These are phyloP conservation scores for Volvox reticuliferus DNA, from an alignment of 139 green algal species.

Conservation along the genomic window DNA sequence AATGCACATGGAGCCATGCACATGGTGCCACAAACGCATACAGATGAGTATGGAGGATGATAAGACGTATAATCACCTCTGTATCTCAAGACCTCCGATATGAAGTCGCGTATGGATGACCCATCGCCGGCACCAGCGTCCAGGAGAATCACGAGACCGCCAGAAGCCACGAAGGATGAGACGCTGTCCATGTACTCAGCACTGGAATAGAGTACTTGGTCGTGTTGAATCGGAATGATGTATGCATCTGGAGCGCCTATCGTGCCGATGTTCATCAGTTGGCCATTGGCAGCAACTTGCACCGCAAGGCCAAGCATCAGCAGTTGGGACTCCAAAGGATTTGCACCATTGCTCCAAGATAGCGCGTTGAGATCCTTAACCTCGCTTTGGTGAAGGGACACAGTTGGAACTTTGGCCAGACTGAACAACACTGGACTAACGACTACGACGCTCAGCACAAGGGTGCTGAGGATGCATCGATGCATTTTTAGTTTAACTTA, in stretches of 20 bases:
- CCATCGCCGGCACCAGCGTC: not conserved
- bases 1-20: too few relatives aligned
- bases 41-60: too few relatives aligned
- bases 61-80: not conserved
- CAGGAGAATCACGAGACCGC: not conserved
- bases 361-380: not conserved
- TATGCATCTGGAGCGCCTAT: not conserved
- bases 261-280: not conserved
- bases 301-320: not conserved
- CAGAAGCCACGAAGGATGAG: not conserved
- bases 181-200: not conserved
- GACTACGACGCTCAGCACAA: not conserved
- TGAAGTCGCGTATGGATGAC: not conserved
- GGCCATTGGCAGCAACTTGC: not conserved
- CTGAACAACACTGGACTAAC: not conserved
- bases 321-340: not conserved
- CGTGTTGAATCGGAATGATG: slow-evolving; percentile 10
- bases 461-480: too few relatives aligned
- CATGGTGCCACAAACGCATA: too few relatives aligned
- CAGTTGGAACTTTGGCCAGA: not conserved
- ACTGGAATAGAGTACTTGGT: not conserved
- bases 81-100: not conserved
- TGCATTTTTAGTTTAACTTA: too few relatives aligned
- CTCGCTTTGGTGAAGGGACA: not conserved
- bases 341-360: not conserved